A percentile compares a stretch with the other conserved stretches of the same genome.
Conservation (phyloP, 192 early-diverging fungal genomes). For the Coemansia sp. region DNA sequence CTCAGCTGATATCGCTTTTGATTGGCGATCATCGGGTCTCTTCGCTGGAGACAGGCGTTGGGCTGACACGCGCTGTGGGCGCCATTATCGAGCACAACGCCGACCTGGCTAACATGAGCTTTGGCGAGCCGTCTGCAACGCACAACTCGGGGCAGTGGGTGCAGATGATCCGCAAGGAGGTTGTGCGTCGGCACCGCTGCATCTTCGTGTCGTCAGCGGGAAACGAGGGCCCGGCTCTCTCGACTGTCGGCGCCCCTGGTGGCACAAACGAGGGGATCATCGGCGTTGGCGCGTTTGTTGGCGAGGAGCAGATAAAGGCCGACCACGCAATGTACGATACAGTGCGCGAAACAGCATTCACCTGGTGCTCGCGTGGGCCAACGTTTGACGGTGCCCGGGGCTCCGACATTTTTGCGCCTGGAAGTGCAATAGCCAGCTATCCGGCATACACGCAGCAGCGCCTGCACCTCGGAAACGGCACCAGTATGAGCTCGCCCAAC, state of each 20-base stretch:
- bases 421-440: conserved; percentile 89
- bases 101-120: conserved; percentile 86
- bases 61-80: conserved; percentile 78
- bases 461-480: conserved; percentile 86
- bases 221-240: conserved; percentile 89
- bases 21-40: conserved; percentile 84
- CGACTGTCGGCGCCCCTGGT: conserved; percentile 84
- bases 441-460: conserved; percentile 78
- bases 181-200: conserved; percentile 78
- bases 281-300: conserved; percentile 91
- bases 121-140: conserved; percentile 77
- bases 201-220: conserved; percentile 90
- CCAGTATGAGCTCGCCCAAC: conserved; percentile 93
- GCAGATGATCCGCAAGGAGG: conserved; percentile 77
- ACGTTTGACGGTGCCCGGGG: conserved; percentile 82
- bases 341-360: conserved; percentile 78
- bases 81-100: conserved; percentile 69
- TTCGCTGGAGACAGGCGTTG: conserved; percentile 83
- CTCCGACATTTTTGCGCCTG: conserved; percentile 82
- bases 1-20: conserved; percentile 90
- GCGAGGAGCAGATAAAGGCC: conserved; percentile 80
- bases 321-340: conserved; percentile 83
- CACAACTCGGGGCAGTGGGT: conserved; percentile 82
- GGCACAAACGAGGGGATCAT: conserved; percentile 75
- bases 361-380: conserved; percentile 91